A percentile compares a stretch with the other conserved stretches of the same genome.
Evolutionary conservation across 148 eudicot species (phyloP).

Genomic region (Chenopodium formosanum): DNA sequence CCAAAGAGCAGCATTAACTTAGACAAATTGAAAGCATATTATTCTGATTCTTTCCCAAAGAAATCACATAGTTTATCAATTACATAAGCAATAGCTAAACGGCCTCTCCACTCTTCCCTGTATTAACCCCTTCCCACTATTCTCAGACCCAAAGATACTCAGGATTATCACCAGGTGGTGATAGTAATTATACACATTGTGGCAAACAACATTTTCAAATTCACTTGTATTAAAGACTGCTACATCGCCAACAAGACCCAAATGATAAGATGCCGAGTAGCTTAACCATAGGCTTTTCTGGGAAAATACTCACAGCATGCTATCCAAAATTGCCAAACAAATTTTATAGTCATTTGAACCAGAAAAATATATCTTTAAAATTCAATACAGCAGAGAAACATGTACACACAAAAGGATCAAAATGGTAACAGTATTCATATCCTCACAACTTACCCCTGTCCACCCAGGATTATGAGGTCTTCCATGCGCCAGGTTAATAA

Average conservation of each 20-base stretch:
- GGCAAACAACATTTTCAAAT: background rate
- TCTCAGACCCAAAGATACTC: background rate
- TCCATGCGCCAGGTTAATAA: conserved; percentile 84
- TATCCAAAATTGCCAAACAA: background rate
- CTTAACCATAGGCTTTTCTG: background rate
- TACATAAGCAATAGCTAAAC: background rate
- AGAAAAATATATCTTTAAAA: background rate
- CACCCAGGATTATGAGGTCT: conserved; percentile 93
- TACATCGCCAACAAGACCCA: background rate
- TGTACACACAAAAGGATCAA: background rate
- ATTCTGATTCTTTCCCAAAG: background rate
- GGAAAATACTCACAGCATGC: background rate
- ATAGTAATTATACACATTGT: background rate
- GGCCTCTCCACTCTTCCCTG: background rate
- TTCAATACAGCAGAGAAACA: background rate
- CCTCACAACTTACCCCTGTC: conserved; percentile 73
- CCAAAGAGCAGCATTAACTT: background rate
- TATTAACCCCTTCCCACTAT: background rate
- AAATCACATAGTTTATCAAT: background rate
- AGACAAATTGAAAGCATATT: background rate
- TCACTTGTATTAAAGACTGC: background rate
- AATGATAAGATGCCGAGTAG: background rate
- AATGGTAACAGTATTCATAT: background rate
- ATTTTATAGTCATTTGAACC: background rate
- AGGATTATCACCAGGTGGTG: background rate